Percentiles rank a stretch among this genome's conserved stretches.
Evolutionary conservation across 768 basidiomycete species (phyloP).

Genomic region (Chalciporus pseudorubinellus): DNA sequence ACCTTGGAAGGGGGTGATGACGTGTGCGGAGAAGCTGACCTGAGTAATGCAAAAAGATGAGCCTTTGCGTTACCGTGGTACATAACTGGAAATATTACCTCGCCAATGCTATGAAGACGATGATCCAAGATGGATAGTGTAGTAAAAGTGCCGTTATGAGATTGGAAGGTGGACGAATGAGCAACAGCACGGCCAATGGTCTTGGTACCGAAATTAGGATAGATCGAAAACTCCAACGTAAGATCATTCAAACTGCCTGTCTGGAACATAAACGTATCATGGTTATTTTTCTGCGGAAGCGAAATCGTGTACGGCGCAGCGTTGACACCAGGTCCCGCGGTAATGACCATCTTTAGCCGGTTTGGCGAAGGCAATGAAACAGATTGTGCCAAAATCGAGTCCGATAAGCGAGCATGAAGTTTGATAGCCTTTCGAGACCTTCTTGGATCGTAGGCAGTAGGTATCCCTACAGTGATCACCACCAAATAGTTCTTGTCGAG

Average conservation of each 20-base stretch:
- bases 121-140: slow-evolving; percentile 88
- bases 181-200: slow-evolving; percentile 93
- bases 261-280: slow-evolving; percentile 84
- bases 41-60: slow-evolving; percentile 29
- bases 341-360: slow-evolving; percentile 93
- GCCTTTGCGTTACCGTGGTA: background rate
- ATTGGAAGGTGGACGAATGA: slow-evolving; percentile 67
- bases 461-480: slow-evolving; percentile 75
- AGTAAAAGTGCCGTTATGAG: slow-evolving; percentile 50
- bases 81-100: slow-evolving; percentile 48
- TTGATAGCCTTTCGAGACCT: slow-evolving; percentile 51
- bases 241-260: slow-evolving; percentile 69
- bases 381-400: slow-evolving; percentile 63
- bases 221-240: slow-evolving; percentile 88
- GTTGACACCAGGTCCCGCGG: slow-evolving; percentile 77
- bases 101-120: slow-evolving; percentile 90
- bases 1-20: slow-evolving; percentile 86
- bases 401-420: slow-evolving; percentile 72
- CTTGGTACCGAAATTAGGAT: slow-evolving; percentile 96
- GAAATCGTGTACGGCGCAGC: slow-evolving; percentile 90
- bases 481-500: slow-evolving; percentile 84
- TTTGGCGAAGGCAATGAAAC: slow-evolving; percentile 65
- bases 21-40: slow-evolving; percentile 86
- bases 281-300: slow-evolving; percentile 71
- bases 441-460: slow-evolving; percentile 37